Percentiles rank a stretch among this genome's conserved stretches.
phyloP scores from a whole-genome alignment of 169 alveolate genomes.

The Eimeria nieschulzi region DNA sequence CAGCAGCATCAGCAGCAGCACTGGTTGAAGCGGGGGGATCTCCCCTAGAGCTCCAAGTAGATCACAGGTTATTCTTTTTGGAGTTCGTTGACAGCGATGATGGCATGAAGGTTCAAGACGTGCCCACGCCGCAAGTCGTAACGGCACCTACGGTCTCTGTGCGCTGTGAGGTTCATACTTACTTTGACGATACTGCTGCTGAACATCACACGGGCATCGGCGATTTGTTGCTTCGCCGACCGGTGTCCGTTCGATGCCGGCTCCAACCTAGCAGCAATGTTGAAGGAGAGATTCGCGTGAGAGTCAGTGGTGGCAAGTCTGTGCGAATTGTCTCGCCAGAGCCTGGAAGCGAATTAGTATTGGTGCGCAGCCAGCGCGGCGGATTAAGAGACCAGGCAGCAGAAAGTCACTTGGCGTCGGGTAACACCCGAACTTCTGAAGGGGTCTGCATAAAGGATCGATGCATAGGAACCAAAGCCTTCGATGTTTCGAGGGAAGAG shows the following conservation, averaged over 20 bases:
- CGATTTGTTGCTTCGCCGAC: background rate
- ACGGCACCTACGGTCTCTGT: constrained; percentile 49
- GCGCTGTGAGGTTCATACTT: constrained; percentile 25
- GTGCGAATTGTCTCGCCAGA: constrained; percentile 6
- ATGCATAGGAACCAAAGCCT: background rate
- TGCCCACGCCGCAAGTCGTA: background rate
- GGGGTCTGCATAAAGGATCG: background rate
- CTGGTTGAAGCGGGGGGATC: background rate
- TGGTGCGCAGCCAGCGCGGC: background rate
- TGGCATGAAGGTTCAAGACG: background rate
- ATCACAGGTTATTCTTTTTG: background rate
- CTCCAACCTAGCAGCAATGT: background rate
- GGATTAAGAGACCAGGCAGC: too few species aligned
- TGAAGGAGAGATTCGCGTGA: background rate
- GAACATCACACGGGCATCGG: too few species aligned
- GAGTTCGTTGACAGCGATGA: background rate
- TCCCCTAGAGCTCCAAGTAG: constrained; percentile 18
- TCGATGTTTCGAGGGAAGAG: background rate
- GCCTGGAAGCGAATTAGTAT: constrained; percentile 7
- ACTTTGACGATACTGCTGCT: background rate
- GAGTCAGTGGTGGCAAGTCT: background rate
- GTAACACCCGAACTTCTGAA: background rate
- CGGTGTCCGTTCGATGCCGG: constrained; percentile 31
- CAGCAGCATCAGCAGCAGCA: constrained; percentile 52
- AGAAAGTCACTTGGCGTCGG: background rate